Evolutionary conservation across 1,284 basidiomycete genomes (phyloP), one percentile per base, ranked within the genome.

Genomic region (Jaminaea rosea): DNA sequence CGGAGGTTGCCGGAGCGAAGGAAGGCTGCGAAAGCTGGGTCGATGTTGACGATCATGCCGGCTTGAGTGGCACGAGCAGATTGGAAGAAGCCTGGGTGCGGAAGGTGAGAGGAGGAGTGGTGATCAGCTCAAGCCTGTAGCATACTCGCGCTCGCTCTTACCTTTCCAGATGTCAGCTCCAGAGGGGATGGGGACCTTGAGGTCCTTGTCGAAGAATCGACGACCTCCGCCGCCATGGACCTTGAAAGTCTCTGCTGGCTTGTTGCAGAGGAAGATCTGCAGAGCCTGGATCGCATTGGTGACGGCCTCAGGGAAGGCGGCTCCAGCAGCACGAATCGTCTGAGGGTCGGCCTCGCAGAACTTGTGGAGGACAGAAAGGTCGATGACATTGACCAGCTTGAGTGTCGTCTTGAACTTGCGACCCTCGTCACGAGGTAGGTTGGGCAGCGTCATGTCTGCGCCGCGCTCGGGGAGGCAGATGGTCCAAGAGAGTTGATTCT

Each of bases 1-100:
- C 58, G 45, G 23, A 68, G 48, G 8, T 53, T 46, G 27, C 65
- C 65, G 10, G 49, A 44, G 15, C 32, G 46, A 10, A 66, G 46
- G 34, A 68, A 66, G 11, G 63, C 58, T 0, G 59, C 55, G 51
- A 59, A 68, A 27, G 62, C 56, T 1, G 58, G 59, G 50, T 68
- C 65, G 31, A 68, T 47, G 44, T 68, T 68, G 53, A 68, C 49
- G n/a, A 66, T 59, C 15, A 62, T 51, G 26, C 65, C 65, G 2
- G 49, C 44, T 7, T 53, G 49, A n/a, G 58, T 59, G 31, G 63
- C 59, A 13, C 63, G 58, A 23, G 58, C 61, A 5, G 56, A 59
- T 44, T 65, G 63, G 55, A 66, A 68, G 55, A 47, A 46, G 26
- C 15, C 15, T 42, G 24, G 4, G 17, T 17, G 7, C 15, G 6